Evolutionary conservation across 2,329 filamentous ascomycete genomes (phyloP).

Genomic region (Colletotrichum falcatum): DNA sequence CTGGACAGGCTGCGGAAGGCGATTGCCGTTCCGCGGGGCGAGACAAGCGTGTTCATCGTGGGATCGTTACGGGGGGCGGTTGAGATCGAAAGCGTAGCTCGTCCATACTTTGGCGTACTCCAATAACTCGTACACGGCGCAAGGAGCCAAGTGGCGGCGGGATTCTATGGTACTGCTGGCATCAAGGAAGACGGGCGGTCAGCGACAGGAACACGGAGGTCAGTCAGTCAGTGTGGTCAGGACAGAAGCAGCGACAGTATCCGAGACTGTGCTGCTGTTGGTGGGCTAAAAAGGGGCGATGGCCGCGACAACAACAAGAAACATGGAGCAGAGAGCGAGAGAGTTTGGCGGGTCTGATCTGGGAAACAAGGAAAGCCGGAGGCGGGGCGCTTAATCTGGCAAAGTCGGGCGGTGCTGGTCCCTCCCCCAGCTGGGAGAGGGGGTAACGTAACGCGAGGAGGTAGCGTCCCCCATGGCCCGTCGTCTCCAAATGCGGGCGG

Average conservation of each 20-base stretch:
- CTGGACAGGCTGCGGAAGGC: slow-evolving; percentile 66
- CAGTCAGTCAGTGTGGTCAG: not conserved
- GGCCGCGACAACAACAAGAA: slow-evolving; percentile 22
- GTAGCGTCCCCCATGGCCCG: not conserved
- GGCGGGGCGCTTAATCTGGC: slow-evolving; percentile 38
- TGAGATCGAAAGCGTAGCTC: slow-evolving; percentile 83
- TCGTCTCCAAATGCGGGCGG: slow-evolving; percentile 37
- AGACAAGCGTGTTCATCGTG: slow-evolving; percentile 79
- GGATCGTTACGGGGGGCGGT: slow-evolving; percentile 81
- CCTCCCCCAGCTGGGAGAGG: not conserved
- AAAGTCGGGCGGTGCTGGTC: slow-evolving; percentile 33
- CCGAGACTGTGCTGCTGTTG: not conserved
- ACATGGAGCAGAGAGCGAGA: slow-evolving; percentile 27
- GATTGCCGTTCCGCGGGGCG: slow-evolving; percentile 78
- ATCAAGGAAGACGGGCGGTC: slow-evolving; percentile 35
- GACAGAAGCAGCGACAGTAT: not conserved
- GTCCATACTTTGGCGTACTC: slow-evolving; percentile 70
- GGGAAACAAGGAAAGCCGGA: slow-evolving; percentile 38
- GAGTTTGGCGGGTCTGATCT: slow-evolving; percentile 25
- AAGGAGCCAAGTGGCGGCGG: slow-evolving; percentile 47
- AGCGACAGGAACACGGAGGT: slow-evolving; percentile 26
- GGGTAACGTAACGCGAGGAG: slow-evolving; percentile 8
- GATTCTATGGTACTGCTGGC: slow-evolving; percentile 52
- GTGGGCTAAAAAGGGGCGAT: slow-evolving; percentile 10
- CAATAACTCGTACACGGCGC: slow-evolving; percentile 57